phyloP scores from a whole-genome alignment of 2,329 filamentous ascomycete genomes.

The Fusarium albosuccineum region DNA sequence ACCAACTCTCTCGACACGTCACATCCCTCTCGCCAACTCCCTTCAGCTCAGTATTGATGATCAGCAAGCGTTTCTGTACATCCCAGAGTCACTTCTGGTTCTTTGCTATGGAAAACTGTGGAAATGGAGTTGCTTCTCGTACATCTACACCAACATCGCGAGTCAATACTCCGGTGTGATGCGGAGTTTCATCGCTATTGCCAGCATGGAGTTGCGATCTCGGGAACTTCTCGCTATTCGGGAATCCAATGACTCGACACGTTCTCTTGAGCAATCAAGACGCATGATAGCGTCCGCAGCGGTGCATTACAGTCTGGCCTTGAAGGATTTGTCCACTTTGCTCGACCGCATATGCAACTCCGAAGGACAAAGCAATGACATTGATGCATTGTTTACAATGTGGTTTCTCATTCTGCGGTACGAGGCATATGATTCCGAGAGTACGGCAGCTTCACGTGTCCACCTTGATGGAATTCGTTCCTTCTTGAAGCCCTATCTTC shows the following conservation, averaged over 20 bases:
- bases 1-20: constrained; percentile 16
- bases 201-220: constrained; percentile 36
- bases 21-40: constrained; percentile 33
- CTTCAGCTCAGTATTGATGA: constrained; percentile 28
- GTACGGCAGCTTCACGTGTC: constrained; percentile 23
- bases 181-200: constrained; percentile 40
- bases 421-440: constrained; percentile 35
- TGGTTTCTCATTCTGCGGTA: constrained; percentile 41
- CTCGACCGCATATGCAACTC: constrained; percentile 30
- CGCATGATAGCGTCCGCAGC: constrained; percentile 19
- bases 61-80: constrained; percentile 28
- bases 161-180: constrained; percentile 39
- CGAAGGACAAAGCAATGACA: constrained; percentile 10
- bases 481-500: constrained; percentile 32
- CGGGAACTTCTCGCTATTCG: constrained; percentile 22
- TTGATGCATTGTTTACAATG: constrained; percentile 40
- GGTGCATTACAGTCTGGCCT: constrained; percentile 28
- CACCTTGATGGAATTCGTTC: constrained; percentile 39
- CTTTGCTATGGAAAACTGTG: constrained; percentile 39
- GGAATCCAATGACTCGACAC: background rate
- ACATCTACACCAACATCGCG: constrained; percentile 34
- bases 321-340: constrained; percentile 38
- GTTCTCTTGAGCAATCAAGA: constrained; percentile 10
- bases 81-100: constrained; percentile 35
- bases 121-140: constrained; percentile 42